Base-by-base conservation (phyloP, 2,329 filamentous ascomycete genomes). In the Fusarium austroafricanum region DNA sequence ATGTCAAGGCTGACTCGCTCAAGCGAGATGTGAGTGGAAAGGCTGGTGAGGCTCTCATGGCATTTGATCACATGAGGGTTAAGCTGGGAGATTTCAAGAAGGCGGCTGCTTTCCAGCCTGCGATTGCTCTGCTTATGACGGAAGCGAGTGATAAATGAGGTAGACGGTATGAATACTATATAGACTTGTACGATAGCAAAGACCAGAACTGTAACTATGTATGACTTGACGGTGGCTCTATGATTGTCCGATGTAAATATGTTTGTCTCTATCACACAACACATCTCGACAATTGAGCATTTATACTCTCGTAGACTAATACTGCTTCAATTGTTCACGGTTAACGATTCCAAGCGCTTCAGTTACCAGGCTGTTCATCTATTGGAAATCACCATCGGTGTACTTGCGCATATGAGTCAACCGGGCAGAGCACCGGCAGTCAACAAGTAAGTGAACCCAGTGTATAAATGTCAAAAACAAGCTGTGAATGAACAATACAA, bases 31-130 rank as follows among this genome's bases (percentile, higher is more conserved):
- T 50, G 17, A 83, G 88, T 33, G 67, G 70, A 23, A 68, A 61
- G 62, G 62, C 71, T 54, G 78, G 79, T 61, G 75, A 78, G 37
- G 87, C 93, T 17, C 83, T 92, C 59, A 85, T 94, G 56, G 92
- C 90, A 3, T 93, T 93, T 77, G 92, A 96, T 75, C 89, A 92
- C 70, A 95, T 95, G 92, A 82, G 86, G 7, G 87, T 94, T 39
- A 88, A 84, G 76, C 80, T 94, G 29, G 87, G 89, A 10, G 90
- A 93, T 68, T 92, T 93, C 67, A 85, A 85, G 62, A 84, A 89
- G 77, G 83, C 92, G 45, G 87, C 88, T 39, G 59, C 60, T 47
- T 74, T 71, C 40, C 72, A 74, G 35, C 71, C 72, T 37, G 71
- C 57, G 9, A 72, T 74, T 56, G 65, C 62, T 28, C 29, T 67